Evolutionary conservation across 2,329 filamentous ascomycete genomes (phyloP).

Genomic region (Verticillium zaregamsianum): DNA sequence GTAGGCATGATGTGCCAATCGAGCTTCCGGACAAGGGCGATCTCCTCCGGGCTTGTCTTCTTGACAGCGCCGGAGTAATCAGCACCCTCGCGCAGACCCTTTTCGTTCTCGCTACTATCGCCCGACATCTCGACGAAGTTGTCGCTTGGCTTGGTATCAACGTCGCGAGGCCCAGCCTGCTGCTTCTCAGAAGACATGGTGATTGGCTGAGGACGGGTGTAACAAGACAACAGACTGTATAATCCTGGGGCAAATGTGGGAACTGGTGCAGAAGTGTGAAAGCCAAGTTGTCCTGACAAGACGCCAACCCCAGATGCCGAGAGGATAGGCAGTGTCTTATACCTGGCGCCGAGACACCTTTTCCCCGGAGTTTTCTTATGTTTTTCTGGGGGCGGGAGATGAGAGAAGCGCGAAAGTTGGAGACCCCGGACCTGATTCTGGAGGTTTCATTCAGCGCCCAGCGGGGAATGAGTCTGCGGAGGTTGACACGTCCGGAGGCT

Average conservation of each 20-base stretch:
- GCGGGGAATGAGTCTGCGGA: not conserved
- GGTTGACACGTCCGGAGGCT: not conserved
- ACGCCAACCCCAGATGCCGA: not conserved
- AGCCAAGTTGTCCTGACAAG: not conserved
- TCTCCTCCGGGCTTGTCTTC: slow-evolving; percentile 27
- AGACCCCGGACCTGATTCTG: not conserved
- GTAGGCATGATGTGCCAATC: slow-evolving; percentile 34
- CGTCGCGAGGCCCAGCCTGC: slow-evolving; percentile 3
- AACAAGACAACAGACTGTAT: not conserved
- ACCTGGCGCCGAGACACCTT: not conserved
- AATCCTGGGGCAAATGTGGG: not conserved
- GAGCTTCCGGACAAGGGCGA: slow-evolving; percentile 30
- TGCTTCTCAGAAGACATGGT: slow-evolving; percentile 6
- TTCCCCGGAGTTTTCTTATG: not conserved
- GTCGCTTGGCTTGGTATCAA: slow-evolving; percentile 19
- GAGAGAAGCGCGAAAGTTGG: not conserved
- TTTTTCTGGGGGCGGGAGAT: not conserved
- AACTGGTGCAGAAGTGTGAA: not conserved
- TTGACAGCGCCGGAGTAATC: slow-evolving; percentile 29
- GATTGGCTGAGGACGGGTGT: not conserved
- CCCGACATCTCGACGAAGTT: slow-evolving; percentile 17
- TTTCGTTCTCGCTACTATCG: slow-evolving; percentile 13
- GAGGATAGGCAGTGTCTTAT: not conserved
- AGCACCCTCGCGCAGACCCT: slow-evolving; percentile 9
- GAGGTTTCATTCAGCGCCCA: not conserved